These are phyloP conservation scores for Entonaema liquescens DNA, from an alignment of 495 filamentous ascomycete species.

Conservation along the genomic window DNA sequence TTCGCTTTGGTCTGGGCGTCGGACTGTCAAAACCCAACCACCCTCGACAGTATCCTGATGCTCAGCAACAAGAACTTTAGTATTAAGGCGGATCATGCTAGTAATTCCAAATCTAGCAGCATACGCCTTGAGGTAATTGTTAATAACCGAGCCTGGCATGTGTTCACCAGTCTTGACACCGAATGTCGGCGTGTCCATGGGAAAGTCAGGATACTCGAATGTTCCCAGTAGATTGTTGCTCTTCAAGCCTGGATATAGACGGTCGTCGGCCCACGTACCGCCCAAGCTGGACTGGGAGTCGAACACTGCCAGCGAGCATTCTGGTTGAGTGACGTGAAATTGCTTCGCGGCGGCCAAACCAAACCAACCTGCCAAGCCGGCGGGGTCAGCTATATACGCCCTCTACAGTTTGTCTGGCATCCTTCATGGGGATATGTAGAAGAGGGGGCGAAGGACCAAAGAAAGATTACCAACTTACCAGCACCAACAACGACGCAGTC, in stretches of 20 bases:
- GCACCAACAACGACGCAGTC: conserved; percentile 58
- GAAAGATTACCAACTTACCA: conserved; percentile 42
- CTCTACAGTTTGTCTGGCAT: background rate
- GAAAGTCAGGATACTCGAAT: conserved; percentile 76
- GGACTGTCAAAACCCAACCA: conserved; percentile 50
- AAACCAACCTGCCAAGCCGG: conserved; percentile 47
- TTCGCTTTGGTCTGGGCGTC: conserved; percentile 20
- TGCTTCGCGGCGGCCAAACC: conserved; percentile 55
- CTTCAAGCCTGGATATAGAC: conserved; percentile 72
- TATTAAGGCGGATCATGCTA: conserved; percentile 60
- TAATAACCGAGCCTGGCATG: conserved; percentile 69
- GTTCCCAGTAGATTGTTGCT: conserved; percentile 67
- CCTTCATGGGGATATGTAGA: background rate
- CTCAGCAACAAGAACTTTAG: conserved; percentile 60
- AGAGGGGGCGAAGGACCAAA: background rate
- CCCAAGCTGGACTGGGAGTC: conserved; percentile 61
- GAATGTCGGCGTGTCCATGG: conserved; percentile 68
- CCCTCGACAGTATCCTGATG: conserved; percentile 48
- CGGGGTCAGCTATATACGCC: conserved; percentile 9
- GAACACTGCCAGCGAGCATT: conserved; percentile 49
- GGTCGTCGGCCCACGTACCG: conserved; percentile 72
- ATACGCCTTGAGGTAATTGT: conserved; percentile 69
- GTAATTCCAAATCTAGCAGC: conserved; percentile 63
- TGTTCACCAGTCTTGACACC: conserved; percentile 69
- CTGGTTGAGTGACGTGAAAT: conserved; percentile 52